These are phyloP conservation scores for Trichophyton mentagrophytes DNA, from an alignment of 2,329 filamentous ascomycete genomes.

Conservation along the genomic window DNA sequence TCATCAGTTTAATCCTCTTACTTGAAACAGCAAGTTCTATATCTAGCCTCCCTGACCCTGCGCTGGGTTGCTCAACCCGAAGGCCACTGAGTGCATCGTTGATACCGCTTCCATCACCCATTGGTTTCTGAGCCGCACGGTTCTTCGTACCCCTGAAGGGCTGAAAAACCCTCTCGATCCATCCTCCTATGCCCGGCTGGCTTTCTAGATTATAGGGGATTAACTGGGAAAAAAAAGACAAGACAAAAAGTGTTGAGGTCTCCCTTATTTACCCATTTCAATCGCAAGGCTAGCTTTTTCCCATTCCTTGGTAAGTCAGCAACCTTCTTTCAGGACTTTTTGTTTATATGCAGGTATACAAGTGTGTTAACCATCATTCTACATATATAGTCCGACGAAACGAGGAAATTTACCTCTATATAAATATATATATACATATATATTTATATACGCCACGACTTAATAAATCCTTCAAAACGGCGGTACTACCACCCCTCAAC, in stretches of 20 bases:
- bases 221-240: not conserved
- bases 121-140: not conserved
- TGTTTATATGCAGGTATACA: not conserved
- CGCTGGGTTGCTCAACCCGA: not conserved
- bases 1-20: not conserved
- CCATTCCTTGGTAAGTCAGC: not conserved
- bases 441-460: not conserved
- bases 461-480: constrained; percentile 10
- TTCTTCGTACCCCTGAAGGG: not conserved
- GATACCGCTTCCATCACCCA: not conserved
- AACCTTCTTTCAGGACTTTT: not conserved
- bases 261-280: not conserved
- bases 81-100: not conserved
- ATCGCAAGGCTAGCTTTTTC: not conserved
- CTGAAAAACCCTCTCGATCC: not conserved
- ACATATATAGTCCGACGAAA: too few species aligned
- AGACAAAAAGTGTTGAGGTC: not conserved
- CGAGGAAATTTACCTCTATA: too few species aligned
- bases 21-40: not conserved
- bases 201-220: not conserved
- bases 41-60: not conserved
- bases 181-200: not conserved
- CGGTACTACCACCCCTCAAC: constrained; percentile 52
- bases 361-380: too few species aligned
- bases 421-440: too few species aligned